These are phyloP conservation scores for Alnus rubra DNA, from an alignment of 306 rosid species.

Conservation along the genomic window DNA sequence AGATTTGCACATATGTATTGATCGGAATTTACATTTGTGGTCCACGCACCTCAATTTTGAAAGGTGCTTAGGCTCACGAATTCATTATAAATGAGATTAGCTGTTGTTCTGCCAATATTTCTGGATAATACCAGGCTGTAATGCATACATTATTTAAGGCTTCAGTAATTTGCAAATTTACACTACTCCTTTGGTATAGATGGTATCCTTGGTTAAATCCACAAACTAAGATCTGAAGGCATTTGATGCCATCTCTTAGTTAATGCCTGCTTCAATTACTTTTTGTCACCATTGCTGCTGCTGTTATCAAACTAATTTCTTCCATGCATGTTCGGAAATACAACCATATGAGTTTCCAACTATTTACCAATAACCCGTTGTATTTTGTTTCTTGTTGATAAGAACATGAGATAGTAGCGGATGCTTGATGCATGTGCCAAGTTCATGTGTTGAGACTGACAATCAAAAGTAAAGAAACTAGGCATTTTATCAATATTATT, in stretches of 20 bases:
- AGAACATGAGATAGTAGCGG: not conserved
- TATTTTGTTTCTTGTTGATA: not conserved
- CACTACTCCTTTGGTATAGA: not conserved
- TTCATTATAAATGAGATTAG: not conserved
- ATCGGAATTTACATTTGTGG: not conserved
- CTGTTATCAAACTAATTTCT: not conserved
- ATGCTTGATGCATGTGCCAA: not conserved
- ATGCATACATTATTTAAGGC: not conserved
- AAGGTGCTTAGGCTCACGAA: not conserved
- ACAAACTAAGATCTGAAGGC: not conserved
- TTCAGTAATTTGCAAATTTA: not conserved
- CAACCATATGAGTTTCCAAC: not conserved
- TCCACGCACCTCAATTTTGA: not conserved
- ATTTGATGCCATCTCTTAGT: not conserved
- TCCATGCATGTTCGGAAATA: not conserved
- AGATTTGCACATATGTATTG: not conserved
- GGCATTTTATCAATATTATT: constrained; percentile 3
- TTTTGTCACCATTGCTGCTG: not conserved
- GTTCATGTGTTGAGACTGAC: not conserved
- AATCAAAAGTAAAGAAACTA: constrained; percentile 7
- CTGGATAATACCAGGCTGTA: not conserved
- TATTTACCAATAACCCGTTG: not conserved
- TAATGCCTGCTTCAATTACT: not conserved
- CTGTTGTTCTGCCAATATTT: not conserved
- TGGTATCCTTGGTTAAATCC: not conserved